A percentile compares a stretch with the other conserved stretches of the same genome.
Evolutionary conservation across 2,329 filamentous ascomycete species (phyloP).

Genomic region (Fusarium liriodendri): DNA sequence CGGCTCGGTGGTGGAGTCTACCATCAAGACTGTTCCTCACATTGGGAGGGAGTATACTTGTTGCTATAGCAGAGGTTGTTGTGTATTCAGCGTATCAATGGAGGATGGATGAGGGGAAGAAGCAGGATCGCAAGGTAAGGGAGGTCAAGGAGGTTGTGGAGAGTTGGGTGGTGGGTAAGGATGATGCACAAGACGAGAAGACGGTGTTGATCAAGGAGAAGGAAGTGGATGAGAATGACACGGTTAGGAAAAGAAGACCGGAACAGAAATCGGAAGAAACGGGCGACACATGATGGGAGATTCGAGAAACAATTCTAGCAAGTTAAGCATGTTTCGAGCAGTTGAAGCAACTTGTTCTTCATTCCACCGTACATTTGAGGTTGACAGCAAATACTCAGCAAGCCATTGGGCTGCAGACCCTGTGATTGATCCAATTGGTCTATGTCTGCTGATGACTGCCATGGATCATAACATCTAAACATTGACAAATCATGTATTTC

Average conservation of each 20-base stretch:
- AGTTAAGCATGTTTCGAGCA: not conserved
- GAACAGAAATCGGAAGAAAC: slow-evolving; percentile 6
- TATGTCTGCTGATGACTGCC: not conserved
- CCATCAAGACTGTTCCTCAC: slow-evolving; percentile 77
- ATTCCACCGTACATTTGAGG: too few relatives aligned
- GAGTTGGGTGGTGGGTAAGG: slow-evolving; percentile 73
- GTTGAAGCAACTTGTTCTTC: not conserved
- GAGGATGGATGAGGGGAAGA: slow-evolving; percentile 75
- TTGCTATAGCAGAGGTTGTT: slow-evolving; percentile 80
- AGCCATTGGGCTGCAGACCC: not conserved
- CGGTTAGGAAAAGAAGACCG: slow-evolving; percentile 43
- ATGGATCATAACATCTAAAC: not conserved
- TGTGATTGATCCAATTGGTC: not conserved
- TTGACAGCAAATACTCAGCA: too few relatives aligned
- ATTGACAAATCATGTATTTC: not conserved
- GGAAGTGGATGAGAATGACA: slow-evolving; percentile 24
- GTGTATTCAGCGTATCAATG: slow-evolving; percentile 82
- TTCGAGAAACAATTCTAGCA: not conserved
- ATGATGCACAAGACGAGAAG: slow-evolving; percentile 43
- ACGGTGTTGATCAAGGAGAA: slow-evolving; percentile 42
- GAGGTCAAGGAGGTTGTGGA: slow-evolving; percentile 78
- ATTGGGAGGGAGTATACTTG: slow-evolving; percentile 75
- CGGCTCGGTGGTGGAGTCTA: slow-evolving; percentile 79
- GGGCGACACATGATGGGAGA: slow-evolving; percentile 6
- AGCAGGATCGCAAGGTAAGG: slow-evolving; percentile 67